phyloP scores from a whole-genome alignment of 345 rosid species.

The Populus tremula region DNA sequence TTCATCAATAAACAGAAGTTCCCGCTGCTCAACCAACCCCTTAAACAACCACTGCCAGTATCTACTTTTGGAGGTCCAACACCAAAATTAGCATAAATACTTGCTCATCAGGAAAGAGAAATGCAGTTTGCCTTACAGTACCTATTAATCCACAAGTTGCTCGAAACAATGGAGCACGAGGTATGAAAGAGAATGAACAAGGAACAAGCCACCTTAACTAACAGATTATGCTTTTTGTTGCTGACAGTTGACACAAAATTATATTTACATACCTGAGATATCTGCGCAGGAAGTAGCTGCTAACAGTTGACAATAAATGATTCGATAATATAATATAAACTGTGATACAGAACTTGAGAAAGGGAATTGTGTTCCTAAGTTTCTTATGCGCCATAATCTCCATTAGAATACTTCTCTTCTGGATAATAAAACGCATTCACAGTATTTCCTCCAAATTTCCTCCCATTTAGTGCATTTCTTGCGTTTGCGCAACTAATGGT shows the following conservation, averaged over 20 bases:
- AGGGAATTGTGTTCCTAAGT: neutral
- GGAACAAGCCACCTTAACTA: neutral
- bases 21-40: neutral
- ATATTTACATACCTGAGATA: neutral
- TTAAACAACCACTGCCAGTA: neutral
- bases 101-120: neutral
- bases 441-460: constrained; percentile 26
- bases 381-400: constrained; percentile 16
- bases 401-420: constrained; percentile 22
- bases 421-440: constrained; percentile 24
- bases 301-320: neutral
- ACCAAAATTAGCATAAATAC: neutral
- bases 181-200: neutral
- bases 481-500: constrained; percentile 15
- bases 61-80: neutral
- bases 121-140: neutral
- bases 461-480: constrained; percentile 19
- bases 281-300: neutral
- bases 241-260: neutral
- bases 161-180: neutral
- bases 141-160: neutral
- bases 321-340: neutral
- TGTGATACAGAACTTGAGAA: neutral
- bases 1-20: neutral
- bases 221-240: neutral